phyloP scores from a whole-genome alignment of 2,329 filamentous ascomycete genomes.

The Clonostachys byssicola region DNA sequence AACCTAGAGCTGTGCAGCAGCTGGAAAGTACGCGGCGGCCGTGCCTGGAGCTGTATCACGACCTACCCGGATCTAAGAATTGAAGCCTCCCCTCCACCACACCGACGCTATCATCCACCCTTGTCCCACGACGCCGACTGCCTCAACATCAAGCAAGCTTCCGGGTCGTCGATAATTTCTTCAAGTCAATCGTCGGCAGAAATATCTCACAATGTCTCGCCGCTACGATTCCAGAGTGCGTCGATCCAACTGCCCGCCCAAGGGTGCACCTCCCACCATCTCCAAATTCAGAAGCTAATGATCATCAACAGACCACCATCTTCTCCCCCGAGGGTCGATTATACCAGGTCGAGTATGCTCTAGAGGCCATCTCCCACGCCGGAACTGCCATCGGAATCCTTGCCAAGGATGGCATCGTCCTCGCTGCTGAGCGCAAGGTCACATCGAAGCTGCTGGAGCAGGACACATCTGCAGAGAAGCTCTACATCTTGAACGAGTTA shows the following conservation, averaged over 20 bases:
- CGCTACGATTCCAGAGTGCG: constrained; percentile 95
- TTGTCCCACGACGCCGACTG: constrained; percentile 3
- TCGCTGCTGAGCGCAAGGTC: constrained; percentile 97
- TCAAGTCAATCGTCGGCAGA: background rate
- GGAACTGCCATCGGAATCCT: constrained; percentile 95
- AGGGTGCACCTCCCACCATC: background rate
- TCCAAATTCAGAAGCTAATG: background rate
- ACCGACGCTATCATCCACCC: background rate
- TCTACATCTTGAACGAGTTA: constrained; percentile 98
- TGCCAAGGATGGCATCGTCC: constrained; percentile 96
- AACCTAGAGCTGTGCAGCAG: too few relatives aligned
- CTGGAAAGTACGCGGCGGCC: constrained; percentile 22
- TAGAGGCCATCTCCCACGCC: constrained; percentile 97
- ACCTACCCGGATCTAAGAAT: background rate
- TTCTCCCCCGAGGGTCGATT: constrained; percentile 98
- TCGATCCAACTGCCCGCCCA: constrained; percentile 18
- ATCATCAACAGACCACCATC: constrained; percentile 78
- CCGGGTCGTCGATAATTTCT: background rate
- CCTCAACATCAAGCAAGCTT: background rate
- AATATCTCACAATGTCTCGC: constrained; percentile 70
- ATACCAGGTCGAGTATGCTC: constrained; percentile 98
- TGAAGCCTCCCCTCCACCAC: background rate
- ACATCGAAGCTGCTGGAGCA: constrained; percentile 99
- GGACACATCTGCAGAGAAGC: constrained; percentile 99
- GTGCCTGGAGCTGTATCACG: constrained; percentile 38